These are phyloP conservation scores for Aspergillus quadricinctus DNA, from an alignment of 2,329 filamentous ascomycete species.

Conservation along the genomic window DNA sequence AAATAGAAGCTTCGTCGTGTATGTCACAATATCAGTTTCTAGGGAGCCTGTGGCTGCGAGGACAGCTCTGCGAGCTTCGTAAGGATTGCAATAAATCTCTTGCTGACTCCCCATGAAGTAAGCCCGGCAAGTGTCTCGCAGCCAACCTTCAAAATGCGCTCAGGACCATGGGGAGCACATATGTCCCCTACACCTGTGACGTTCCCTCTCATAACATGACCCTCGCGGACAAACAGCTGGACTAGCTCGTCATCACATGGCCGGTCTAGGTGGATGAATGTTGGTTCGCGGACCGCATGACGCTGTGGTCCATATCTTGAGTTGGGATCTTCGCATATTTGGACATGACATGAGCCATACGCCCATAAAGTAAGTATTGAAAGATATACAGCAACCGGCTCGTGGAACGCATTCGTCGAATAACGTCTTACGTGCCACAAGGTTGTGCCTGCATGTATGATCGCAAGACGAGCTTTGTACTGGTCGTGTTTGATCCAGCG, in stretches of 20 bases:
- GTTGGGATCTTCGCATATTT: slow-evolving; percentile 28
- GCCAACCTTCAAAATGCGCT: slow-evolving; percentile 36
- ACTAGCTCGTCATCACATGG: slow-evolving; percentile 57
- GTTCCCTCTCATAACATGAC: slow-evolving; percentile 47
- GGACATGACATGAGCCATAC: slow-evolving; percentile 36
- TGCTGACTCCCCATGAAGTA: slow-evolving; percentile 34
- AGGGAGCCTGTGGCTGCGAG: not conserved
- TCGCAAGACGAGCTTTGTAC: slow-evolving; percentile 54
- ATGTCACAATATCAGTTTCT: not conserved
- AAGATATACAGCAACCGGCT: slow-evolving; percentile 44
- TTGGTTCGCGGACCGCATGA: slow-evolving; percentile 29
- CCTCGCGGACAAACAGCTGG: slow-evolving; percentile 51
- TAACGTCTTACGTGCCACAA: slow-evolving; percentile 53
- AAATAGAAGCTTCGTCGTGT: not conserved
- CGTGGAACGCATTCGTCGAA: slow-evolving; percentile 46
- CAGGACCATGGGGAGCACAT: slow-evolving; percentile 35
- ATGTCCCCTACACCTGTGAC: slow-evolving; percentile 53
- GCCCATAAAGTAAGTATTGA: slow-evolving; percentile 48
- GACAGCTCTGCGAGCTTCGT: slow-evolving; percentile 27
- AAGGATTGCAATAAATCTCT: slow-evolving; percentile 29
- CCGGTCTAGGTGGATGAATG: slow-evolving; percentile 51
- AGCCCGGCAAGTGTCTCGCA: slow-evolving; percentile 33
- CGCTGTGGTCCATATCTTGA: slow-evolving; percentile 1
- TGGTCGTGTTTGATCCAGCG: slow-evolving; percentile 51
- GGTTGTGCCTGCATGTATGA: slow-evolving; percentile 50